phyloP scores from a whole-genome alignment of 106 monocot genomes.

The Gastrodia elata region DNA sequence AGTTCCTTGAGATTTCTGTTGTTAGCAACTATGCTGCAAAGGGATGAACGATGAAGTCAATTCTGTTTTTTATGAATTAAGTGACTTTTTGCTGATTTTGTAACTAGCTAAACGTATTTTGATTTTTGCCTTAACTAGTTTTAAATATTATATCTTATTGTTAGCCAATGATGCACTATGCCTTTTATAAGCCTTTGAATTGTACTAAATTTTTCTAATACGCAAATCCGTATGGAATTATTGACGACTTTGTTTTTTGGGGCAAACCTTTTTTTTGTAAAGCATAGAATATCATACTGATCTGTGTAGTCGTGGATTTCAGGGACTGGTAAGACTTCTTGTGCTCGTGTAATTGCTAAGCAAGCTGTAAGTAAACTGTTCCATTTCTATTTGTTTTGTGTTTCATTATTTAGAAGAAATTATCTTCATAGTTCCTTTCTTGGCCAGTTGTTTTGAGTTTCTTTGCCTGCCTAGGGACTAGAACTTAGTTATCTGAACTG shows the following conservation, averaged over 20 bases:
- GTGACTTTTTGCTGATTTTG: not conserved
- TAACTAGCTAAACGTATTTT: not conserved
- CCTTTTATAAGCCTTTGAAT: not conserved
- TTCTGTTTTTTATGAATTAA: not conserved
- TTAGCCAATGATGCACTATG: not conserved
- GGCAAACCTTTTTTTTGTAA: not conserved
- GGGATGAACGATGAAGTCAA: not conserved
- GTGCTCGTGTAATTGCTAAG: conserved; percentile 90
- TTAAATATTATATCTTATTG: conserved; percentile 1
- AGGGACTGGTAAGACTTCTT: conserved; percentile 97
- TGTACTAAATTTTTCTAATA: no score
- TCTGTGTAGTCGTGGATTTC: conserved; percentile 3
- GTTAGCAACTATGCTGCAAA: not conserved
- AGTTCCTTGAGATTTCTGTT: not conserved
- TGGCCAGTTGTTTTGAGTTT: not conserved
- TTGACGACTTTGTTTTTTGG: not conserved
- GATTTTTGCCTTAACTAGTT: not conserved
- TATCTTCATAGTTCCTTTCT: not conserved
- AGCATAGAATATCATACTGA: not conserved
- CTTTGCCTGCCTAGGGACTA: not conserved
- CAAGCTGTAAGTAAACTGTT: conserved; percentile 51
- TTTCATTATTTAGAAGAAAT: conserved; percentile 1
- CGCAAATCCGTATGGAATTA: not conserved
- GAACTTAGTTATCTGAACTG: not conserved
- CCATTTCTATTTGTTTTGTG: conserved; percentile 1